Conservation (phyloP, 805 yeast genomes). For the Zygosaccharomyces lentus region DNA sequence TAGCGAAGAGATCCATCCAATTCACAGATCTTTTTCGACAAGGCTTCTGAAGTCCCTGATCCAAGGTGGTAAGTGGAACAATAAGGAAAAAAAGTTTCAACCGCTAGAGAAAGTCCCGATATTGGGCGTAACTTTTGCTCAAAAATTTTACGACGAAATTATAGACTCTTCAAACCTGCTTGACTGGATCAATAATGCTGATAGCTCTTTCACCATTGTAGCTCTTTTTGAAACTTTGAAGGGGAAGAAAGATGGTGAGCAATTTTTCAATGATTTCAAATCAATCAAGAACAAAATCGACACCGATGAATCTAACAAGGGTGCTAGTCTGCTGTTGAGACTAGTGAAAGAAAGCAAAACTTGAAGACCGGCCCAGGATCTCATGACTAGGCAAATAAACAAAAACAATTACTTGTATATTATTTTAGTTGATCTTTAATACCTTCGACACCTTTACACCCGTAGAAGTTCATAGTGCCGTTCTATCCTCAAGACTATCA, state of each 20-base stretch:
- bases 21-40: slow-evolving; percentile 66
- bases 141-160: slow-evolving; percentile 47
- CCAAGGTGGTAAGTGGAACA: slow-evolving; percentile 82
- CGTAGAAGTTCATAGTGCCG: neutral
- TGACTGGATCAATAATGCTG: slow-evolving; percentile 64
- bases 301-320: slow-evolving; percentile 53
- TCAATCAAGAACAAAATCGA: slow-evolving; percentile 44
- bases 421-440: neutral
- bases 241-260: slow-evolving; percentile 42
- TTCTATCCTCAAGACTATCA: neutral
- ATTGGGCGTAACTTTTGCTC: slow-evolving; percentile 58
- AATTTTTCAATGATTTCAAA: slow-evolving; percentile 52
- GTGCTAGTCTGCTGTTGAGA: slow-evolving; percentile 51
- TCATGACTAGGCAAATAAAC: neutral
- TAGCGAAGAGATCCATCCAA: slow-evolving; percentile 58
- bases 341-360: slow-evolving; percentile 25
- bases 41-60: slow-evolving; percentile 72
- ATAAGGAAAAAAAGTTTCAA: slow-evolving; percentile 50
- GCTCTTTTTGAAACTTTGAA: slow-evolving; percentile 67
- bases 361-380: neutral
- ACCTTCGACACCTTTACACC: neutral
- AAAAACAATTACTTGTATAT: neutral
- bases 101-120: slow-evolving; percentile 43
- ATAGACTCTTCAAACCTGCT: slow-evolving; percentile 48
- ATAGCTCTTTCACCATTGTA: slow-evolving; percentile 77